Evolutionary conservation across 805 yeast genomes (phyloP), one percentile per base, ranked within the genome.

Genomic region (Nakazawaea populi): DNA sequence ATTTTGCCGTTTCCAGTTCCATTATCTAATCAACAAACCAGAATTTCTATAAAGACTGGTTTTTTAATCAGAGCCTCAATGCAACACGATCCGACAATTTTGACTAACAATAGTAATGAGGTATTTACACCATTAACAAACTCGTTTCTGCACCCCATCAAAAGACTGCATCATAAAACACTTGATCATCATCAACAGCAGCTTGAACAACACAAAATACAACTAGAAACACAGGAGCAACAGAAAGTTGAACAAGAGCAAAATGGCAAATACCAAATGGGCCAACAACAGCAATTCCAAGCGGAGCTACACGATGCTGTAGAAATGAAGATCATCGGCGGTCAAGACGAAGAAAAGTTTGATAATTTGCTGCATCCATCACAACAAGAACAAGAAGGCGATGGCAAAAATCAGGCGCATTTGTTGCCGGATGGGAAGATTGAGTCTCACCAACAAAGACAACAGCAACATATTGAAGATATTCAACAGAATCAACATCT

Each of bases 11-110:
- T 76, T 24, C 77, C 89, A 0, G 75, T 83, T 42, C 87, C 91
- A 2, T 68, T 87, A 18, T 77, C 87, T 39, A 85, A 83, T 57
- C 83, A 88, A 18, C 86, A 87, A 7, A 81, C 83, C 27, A 70
- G 91, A 47, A 70, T 84, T 48, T 86, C 91, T 2, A 77, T 85
- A 58, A 80, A 81, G 54, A 80, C 88, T 1, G 94, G 94, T 0
- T 86, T 82, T 53, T 63, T 87, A 49, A 58, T 84, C 6, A 82
- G 77, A 39, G 56, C 56, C 4, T 51, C 49, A 27, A 52, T 48
- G 14, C 56, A 55, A 32, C 14, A 36, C 7, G 30, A 24, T 40
- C 28, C 9, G 18, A 31, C 8, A n/a, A 37, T 12, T 32, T 32
- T 32, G 3, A 32, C 8, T 41, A 5, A 27, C 27, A 35, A 32